These are phyloP conservation scores for Lasiodiplodia sp. DNA, from an alignment of 2,329 filamentous ascomycete species.

Conservation along the genomic window DNA sequence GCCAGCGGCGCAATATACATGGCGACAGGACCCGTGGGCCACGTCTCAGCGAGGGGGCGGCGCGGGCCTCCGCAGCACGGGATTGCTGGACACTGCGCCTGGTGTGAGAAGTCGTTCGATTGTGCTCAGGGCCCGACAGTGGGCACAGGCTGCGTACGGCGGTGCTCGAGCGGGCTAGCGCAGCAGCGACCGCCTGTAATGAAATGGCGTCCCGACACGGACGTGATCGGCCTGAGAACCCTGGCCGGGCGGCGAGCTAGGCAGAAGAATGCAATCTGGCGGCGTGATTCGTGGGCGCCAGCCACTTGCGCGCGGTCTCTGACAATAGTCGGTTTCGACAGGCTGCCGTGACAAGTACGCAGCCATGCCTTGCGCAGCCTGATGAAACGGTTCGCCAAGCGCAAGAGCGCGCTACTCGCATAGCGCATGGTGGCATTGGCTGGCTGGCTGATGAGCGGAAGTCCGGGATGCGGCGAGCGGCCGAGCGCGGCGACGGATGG, in stretches of 20 bases:
- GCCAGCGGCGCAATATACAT: slow-evolving; percentile 11
- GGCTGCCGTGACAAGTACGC: slow-evolving; percentile 17
- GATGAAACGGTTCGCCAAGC: slow-evolving; percentile 26
- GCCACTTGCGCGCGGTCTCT: slow-evolving; percentile 16
- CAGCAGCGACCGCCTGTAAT: slow-evolving; percentile 11
- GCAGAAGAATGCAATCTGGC: slow-evolving; percentile 18
- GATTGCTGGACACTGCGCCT: slow-evolving; percentile 19
- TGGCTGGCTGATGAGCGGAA: slow-evolving; percentile 8
- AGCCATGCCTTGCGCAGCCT: slow-evolving; percentile 14
- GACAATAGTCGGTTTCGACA: slow-evolving; percentile 25
- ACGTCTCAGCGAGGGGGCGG: slow-evolving; percentile 18
- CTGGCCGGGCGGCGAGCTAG: slow-evolving; percentile 14
- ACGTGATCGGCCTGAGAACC: slow-evolving; percentile 13
- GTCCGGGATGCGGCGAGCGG: slow-evolving; percentile 14
- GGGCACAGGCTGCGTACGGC: slow-evolving; percentile 15
- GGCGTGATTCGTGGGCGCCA: slow-evolving; percentile 15
- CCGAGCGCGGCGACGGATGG: slow-evolving; percentile 12
- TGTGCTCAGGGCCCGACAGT: slow-evolving; percentile 6
- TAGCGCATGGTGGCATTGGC: slow-evolving; percentile 17
- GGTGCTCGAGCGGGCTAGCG: slow-evolving; percentile 17
- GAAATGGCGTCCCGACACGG: slow-evolving; percentile 21
- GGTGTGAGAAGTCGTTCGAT: slow-evolving; percentile 20
- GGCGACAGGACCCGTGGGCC: slow-evolving; percentile 16
- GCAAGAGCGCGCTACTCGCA: slow-evolving; percentile 14
- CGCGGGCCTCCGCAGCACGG: slow-evolving; percentile 15